Conservation (phyloP, 2,329 filamentous ascomycete genomes). For the Phoma herbarum region DNA sequence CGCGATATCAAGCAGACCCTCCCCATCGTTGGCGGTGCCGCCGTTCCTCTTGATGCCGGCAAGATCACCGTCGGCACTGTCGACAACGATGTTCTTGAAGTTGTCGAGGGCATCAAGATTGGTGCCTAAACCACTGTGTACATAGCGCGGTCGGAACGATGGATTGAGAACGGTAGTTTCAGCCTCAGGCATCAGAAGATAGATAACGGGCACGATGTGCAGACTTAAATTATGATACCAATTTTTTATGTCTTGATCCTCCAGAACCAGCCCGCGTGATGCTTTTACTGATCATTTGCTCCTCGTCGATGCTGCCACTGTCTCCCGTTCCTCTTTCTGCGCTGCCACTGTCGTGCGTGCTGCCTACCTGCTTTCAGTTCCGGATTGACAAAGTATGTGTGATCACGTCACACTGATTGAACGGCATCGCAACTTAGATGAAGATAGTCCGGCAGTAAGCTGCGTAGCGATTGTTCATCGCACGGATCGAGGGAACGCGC, state of each 20-base stretch:
- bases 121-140: background rate
- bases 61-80: constrained; percentile 9
- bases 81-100: constrained; percentile 5
- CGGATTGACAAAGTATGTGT: background rate
- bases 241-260: background rate
- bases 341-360: background rate
- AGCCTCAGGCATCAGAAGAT: background rate
- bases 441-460: background rate
- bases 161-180: background rate
- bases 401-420: background rate
- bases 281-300: background rate
- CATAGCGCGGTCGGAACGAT: background rate
- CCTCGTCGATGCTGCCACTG: background rate
- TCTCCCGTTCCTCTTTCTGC: background rate
- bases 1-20: constrained; percentile 13
- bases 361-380: background rate
- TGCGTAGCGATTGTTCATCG: background rate
- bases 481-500: background rate
- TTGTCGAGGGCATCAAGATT: constrained; percentile 7
- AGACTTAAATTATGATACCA: background rate
- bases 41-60: constrained; percentile 6
- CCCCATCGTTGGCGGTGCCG: constrained; percentile 6
- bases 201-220: background rate
- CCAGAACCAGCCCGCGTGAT: background rate
- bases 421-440: background rate